Percentiles rank a stretch among this genome's conserved stretches.
Conservation (phyloP, 306 rosid genomes). For the Macrotyloma uniflorum region DNA sequence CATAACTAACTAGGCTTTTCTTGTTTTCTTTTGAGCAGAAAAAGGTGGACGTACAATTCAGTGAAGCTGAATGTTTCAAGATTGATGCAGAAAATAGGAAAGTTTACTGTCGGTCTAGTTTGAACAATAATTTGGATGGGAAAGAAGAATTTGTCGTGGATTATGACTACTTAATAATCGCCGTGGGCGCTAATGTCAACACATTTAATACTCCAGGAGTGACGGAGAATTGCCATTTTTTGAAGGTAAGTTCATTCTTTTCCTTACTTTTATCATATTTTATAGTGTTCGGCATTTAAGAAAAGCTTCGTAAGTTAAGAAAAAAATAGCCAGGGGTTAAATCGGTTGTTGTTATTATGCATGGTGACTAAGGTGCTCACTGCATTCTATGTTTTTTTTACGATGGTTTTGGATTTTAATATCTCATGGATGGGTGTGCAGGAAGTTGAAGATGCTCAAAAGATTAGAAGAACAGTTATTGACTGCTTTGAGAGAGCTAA, state of each 20-base stretch:
- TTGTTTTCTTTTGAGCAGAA: slow-evolving; percentile 58
- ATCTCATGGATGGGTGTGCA: slow-evolving; percentile 37
- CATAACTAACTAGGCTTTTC: slow-evolving; percentile 2
- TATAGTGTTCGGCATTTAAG: not conserved
- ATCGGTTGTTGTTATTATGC: slow-evolving; percentile 6
- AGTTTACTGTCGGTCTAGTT: slow-evolving; percentile 71
- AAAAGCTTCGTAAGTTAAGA: not conserved
- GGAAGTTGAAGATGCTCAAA: slow-evolving; percentile 99
- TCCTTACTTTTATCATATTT: slow-evolving; percentile 6
- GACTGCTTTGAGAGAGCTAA: slow-evolving; percentile 97
- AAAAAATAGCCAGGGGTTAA: not conserved
- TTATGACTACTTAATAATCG: slow-evolving; percentile 78
- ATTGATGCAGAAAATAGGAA: slow-evolving; percentile 88
- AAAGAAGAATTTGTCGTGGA: slow-evolving; percentile 73
- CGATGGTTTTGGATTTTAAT: not conserved
- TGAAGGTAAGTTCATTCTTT: slow-evolving; percentile 62
- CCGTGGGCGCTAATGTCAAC: slow-evolving; percentile 89
- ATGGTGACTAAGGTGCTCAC: not conserved
- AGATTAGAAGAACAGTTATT: slow-evolving; percentile 85
- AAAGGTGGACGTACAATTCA: slow-evolving; percentile 59
- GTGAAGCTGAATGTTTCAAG: slow-evolving; percentile 87
- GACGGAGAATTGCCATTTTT: slow-evolving; percentile 86
- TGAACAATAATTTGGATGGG: slow-evolving; percentile 58
- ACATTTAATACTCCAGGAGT: slow-evolving; percentile 99
- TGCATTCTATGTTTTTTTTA: slow-evolving; percentile 14